Base-by-base conservation (phyloP, 345 rosid species). In the Carallia brachiata region DNA sequence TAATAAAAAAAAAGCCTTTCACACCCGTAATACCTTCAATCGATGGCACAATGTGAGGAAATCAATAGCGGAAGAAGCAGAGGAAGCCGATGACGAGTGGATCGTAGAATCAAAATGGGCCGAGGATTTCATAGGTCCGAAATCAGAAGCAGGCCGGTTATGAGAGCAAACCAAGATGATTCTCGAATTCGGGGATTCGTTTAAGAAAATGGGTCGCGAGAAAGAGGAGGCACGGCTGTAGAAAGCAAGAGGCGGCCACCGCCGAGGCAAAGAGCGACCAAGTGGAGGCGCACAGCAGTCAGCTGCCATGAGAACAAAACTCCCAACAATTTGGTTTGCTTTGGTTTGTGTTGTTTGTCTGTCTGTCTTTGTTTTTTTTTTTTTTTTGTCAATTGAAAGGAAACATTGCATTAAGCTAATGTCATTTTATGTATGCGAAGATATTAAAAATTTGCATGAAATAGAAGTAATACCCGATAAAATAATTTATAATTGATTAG, bases 101-200 rank as follows among this genome's bases (percentile, higher is more conserved):
- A 23, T 53, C 31, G 75, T 54, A 62, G 70, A 78, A 7, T 70
- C 82, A 27, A 77, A 27, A 30, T 82, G 73, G 23, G 64, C 61
- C 52, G 52, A 52, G n/a, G 74, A 54, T 37, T 48, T 79, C 36
- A 52, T 39, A 47, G 82, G 74, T 27, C 80, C 76, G 48, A 71
- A 16, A 18, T 74, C 86, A 30, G 83, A 69, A 18, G 36, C 58
- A 40, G 83, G 80, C 66, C 31, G 28, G 16, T 73, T 74, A 62
- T 74, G 85, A 39, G 83, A 86, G 61, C 81, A 88, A 56, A 82
- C 78, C 4, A 78, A 72, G 64, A 86, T 62, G 83, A 81, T 73
- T 77, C 80, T 63, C 70, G 78, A 75, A 18, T 31, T 70, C 47
- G 72, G 79, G 68, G 83, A 58, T 59, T 58, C 77, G 31, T 19